A percentile compares a stretch with the other conserved stretches of the same genome.
Evolutionary conservation across 331 rosid genomes (phyloP).

Genomic region (Rosa hybrid): DNA sequence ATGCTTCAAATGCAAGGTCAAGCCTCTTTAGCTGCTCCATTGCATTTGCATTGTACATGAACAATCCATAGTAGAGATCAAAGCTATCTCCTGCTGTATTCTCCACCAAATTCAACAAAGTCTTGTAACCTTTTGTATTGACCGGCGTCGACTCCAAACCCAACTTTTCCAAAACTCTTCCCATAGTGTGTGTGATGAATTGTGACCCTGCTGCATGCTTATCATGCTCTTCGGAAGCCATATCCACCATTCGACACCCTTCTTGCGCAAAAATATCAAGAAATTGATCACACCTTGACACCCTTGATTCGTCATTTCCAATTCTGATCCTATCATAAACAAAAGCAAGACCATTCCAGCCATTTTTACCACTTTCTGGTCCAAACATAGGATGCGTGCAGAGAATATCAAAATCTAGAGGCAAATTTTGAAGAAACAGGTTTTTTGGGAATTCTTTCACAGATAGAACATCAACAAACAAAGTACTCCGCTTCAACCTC

Average conservation of each 20-base stretch:
- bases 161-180: conserved; percentile 70
- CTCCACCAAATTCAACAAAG: conserved; percentile 72
- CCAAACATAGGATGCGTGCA: conserved; percentile 97
- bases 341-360: conserved; percentile 73
- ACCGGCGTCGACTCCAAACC: conserved; percentile 65
- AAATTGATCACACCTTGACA: conserved; percentile 58
- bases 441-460: conserved; percentile 81
- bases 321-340: conserved; percentile 75
- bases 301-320: conserved; percentile 56
- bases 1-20: conserved; percentile 59
- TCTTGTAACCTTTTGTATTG: conserved; percentile 78
- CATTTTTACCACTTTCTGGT: conserved; percentile 86
- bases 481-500: conserved; percentile 72
- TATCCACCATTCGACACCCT: conserved; percentile 88
- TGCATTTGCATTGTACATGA: conserved; percentile 78
- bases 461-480: conserved; percentile 86
- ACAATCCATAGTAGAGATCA: conserved; percentile 82
- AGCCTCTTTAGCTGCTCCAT: conserved; percentile 73
- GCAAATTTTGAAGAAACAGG: conserved; percentile 65
- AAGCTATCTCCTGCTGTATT: conserved; percentile 86
- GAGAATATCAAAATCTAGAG: conserved; percentile 63
- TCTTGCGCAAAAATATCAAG: conserved; percentile 71
- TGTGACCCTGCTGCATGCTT: conserved; percentile 87
- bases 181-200: conserved; percentile 80
- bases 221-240: conserved; percentile 87